Base-by-base conservation (phyloP, 179 eudicot genomes). In the Beta lomatogona region DNA sequence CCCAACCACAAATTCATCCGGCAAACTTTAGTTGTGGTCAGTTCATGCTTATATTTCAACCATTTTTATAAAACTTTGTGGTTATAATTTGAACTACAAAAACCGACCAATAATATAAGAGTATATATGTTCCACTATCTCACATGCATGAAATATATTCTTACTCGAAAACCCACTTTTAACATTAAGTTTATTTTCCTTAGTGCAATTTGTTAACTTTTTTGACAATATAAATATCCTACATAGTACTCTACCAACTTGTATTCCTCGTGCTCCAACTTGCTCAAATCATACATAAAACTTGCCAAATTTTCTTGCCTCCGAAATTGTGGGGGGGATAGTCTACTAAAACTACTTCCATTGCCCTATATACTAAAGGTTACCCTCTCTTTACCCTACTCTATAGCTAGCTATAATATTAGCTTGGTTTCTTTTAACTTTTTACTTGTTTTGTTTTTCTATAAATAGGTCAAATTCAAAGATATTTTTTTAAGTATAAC, bases 371-470 rank as follows among this genome's bases (percentile, higher is more conserved):
- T 10, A 31, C 80, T 85, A 75, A 67, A 18, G 22, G 61, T 63
- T 59, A 22, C 60, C n/a, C 77, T 50, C 78, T 71, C 76, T 84
- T 82, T 81, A 75, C 84, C 87, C 84, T 78, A 81, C 82, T 57
- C 84, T 85, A 78, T 75, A 63, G 55, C 25, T 48, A 48, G 53
- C 53, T 48, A 77, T 54, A 54, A 18, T 57, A 73, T 50, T 67
- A 50, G 61, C 13, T 16, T 67, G 8, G 50, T 25, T 41, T 0
- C 54, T 28, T 66, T 53, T 72, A 18, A 52, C 52, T 46, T 73
- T 41, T 9, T 67, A 48, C 54, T 70, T 66, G 21, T 82, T 59
- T 54, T 55, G 41, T 53, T 55, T 19, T 5, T 25, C 68, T 76
- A 76, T 60, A 76, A 76, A 76, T 76, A 41, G 60, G 46, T 72